Evolutionary conservation across 208 protist genomes (phyloP).

Genomic region (Herpetomonas tarakana): DNA sequence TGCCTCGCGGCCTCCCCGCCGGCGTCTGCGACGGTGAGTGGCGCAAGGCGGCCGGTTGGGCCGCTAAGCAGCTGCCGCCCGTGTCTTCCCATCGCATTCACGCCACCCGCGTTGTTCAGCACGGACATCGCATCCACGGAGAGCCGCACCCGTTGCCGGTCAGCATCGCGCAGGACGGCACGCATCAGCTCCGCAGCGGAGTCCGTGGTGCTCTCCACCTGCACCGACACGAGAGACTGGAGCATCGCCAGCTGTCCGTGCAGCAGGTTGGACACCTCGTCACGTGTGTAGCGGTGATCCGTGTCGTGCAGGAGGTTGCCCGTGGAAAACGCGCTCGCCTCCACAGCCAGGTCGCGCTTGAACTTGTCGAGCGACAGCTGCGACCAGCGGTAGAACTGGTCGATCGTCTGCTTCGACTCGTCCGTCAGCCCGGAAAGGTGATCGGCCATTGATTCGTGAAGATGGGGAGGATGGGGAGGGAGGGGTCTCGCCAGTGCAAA

Average conservation of each 20-base stretch:
- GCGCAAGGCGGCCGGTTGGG: slow-evolving; percentile 49
- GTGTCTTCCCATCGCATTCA: slow-evolving; percentile 46
- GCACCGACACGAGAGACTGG: slow-evolving; percentile 46
- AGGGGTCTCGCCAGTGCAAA: not conserved
- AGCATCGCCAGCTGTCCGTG: slow-evolving; percentile 52
- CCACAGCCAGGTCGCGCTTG: slow-evolving; percentile 51
- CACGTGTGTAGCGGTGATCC: slow-evolving; percentile 25
- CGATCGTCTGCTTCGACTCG: slow-evolving; percentile 44
- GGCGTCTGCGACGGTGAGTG: slow-evolving; percentile 54
- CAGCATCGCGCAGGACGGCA: slow-evolving; percentile 62
- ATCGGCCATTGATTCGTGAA: too few relatives aligned
- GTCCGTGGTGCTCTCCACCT: slow-evolving; percentile 43
- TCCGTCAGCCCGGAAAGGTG: slow-evolving; percentile 46
- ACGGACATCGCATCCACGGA: slow-evolving; percentile 44
- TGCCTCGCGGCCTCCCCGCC: slow-evolving; percentile 50
- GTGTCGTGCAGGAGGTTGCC: slow-evolving; percentile 53
- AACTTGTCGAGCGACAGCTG: slow-evolving; percentile 60
- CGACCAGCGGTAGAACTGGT: slow-evolving; percentile 65
- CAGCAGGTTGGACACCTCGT: slow-evolving; percentile 45
- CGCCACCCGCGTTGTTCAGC: slow-evolving; percentile 47
- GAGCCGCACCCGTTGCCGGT: slow-evolving; percentile 53
- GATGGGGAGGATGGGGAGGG: too few relatives aligned
- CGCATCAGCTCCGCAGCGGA: slow-evolving; percentile 57
- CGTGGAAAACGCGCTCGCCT: slow-evolving; percentile 44
- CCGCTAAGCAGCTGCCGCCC: slow-evolving; percentile 53